phyloP scores from a whole-genome alignment of 1,139 yeast genomes.

The Kodamaea anthophila region DNA sequence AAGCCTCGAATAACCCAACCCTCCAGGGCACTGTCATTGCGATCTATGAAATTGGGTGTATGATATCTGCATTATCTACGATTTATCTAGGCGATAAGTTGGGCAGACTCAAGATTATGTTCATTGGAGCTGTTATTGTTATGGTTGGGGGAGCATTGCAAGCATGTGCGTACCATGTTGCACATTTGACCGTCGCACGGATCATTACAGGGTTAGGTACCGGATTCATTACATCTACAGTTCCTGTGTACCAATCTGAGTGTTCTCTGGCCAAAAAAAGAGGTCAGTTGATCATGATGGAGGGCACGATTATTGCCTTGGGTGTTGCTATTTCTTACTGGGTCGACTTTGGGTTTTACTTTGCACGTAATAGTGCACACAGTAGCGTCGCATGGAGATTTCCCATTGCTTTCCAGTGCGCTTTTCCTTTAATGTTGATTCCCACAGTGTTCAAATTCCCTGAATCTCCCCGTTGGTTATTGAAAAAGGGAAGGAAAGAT shows the following conservation, averaged over 20 bases:
- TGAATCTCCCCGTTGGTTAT: constrained; percentile 20
- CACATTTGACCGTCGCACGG: constrained; percentile 36
- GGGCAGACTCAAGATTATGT: constrained; percentile 29
- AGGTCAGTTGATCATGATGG: constrained; percentile 31
- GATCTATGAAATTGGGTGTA: constrained; percentile 33
- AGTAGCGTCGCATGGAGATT: constrained; percentile 31
- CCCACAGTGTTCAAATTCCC: constrained; percentile 14
- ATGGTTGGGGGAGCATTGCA: constrained; percentile 33
- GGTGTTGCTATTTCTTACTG: constrained; percentile 40
- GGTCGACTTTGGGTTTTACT: constrained; percentile 42
- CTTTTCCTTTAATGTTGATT: constrained; percentile 26
- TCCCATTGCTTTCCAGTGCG: constrained; percentile 41
- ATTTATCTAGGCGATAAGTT: constrained; percentile 29
- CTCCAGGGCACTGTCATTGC: constrained; percentile 37
- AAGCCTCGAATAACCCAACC: constrained; percentile 22
- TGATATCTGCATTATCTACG: constrained; percentile 28
- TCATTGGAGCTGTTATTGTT: constrained; percentile 28
- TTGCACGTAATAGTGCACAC: constrained; percentile 12
- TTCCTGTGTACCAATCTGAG: constrained; percentile 37
- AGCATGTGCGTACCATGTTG: constrained; percentile 25
- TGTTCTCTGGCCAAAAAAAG: constrained; percentile 29
- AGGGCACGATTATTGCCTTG: constrained; percentile 33
- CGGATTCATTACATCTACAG: constrained; percentile 31
- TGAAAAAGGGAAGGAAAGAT: constrained; percentile 27
- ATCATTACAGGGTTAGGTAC: constrained; percentile 41